Evolutionary conservation across 192 early-diverging fungal genomes (phyloP), one percentile per base, ranked within the genome.

Genomic region (Coemansia sp.): DNA sequence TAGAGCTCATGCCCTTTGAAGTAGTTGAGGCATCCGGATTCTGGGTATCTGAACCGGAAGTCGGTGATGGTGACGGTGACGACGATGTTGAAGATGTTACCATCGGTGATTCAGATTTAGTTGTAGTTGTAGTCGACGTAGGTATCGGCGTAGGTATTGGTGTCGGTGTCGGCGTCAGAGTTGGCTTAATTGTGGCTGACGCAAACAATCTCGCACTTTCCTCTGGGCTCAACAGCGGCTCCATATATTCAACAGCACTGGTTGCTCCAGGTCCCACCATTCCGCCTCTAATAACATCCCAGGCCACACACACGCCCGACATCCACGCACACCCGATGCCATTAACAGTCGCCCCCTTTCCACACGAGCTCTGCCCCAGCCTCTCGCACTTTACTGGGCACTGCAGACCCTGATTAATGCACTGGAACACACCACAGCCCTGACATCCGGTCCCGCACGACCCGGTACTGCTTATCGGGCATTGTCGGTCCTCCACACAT

Each of bases 401-500:
- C 38, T 70, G 51, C 11, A 78, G 51, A 1, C 71, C 73, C 20
- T 61, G 34, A 31, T 65, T 71, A 3, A 77, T 68, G 70, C 80
- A 83, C 66, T 73, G 70, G 70, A 75, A 75, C 24, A 40, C 55
- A 3, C 69, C 75, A 47, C 80, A 83, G 0, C 69, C 72, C 57
- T 55, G 62, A 54, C 80, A 83, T 34, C 70, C 75, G 27, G 27
- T 27, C 27, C 9, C 20, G 31, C 80, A 83, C 9, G 33, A 36
- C 34, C 80, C 76, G 6, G 68, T 52, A 9, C 60, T 5, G 12
- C 34, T 36, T 24, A 72, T 36, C 9, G 24, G 44, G 70, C 80
- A 83, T 15, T 72, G 70, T 0, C 77, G 34, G 55, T 83, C 76
- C 36, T 75, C 69, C 11, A 83, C 65, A 29, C 80, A 83, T 1